Percentiles rank a stretch among this genome's conserved stretches.
Evolutionary conservation across 768 basidiomycete genomes (phyloP).

Genomic region (Boletus sp.): DNA sequence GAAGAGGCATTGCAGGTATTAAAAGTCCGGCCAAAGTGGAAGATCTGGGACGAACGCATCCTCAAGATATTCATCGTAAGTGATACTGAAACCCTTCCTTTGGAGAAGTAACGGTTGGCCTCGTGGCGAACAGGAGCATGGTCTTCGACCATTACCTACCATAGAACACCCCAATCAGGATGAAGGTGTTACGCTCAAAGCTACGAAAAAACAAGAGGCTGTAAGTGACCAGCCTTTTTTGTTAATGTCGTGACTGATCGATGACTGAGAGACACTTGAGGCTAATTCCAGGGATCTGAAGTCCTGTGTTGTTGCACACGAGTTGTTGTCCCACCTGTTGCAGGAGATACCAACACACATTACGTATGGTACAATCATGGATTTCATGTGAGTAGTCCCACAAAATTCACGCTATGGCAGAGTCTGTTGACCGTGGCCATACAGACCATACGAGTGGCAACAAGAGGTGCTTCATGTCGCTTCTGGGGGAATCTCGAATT

Average conservation of each 20-base stretch:
- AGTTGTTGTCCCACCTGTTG: neutral
- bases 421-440: neutral
- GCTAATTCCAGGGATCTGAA: neutral
- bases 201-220: neutral
- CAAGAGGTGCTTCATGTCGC: neutral
- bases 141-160: constrained; percentile 4
- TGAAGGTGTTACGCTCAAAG: constrained; percentile 5
- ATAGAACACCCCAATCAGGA: neutral
- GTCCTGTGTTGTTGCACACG: neutral
- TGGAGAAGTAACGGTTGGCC: neutral
- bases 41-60: constrained; percentile 7
- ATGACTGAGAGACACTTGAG: neutral
- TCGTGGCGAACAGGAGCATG: neutral
- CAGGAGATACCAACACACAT: constrained; percentile 5
- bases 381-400: neutral
- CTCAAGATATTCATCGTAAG: constrained; percentile 1
- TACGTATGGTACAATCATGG: neutral
- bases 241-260: neutral
- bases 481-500: neutral
- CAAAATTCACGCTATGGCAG: too few species aligned
- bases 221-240: neutral
- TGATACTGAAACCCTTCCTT: too few species aligned
- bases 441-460: neutral
- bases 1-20: neutral
- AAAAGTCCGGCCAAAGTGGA: neutral